These are phyloP conservation scores for Sugiyamaella xylanicola DNA, from an alignment of 1,139 yeast genomes.

Conservation along the genomic window DNA sequence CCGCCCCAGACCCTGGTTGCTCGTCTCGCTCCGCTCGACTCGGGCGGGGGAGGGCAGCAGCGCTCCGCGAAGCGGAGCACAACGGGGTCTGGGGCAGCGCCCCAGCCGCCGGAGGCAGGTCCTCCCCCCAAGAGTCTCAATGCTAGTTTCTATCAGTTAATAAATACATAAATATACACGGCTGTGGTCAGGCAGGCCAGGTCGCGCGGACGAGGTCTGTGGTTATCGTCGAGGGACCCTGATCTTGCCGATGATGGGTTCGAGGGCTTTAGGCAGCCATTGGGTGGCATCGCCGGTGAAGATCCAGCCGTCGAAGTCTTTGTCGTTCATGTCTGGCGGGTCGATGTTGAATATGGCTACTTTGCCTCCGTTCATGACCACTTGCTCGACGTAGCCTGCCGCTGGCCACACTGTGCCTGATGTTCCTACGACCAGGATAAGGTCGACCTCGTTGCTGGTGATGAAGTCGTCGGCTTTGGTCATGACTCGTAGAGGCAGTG, in stretches of 20 bases:
- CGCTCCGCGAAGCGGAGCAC: no score
- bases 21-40: neutral
- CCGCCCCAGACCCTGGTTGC: neutral
- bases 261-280: slow-evolving; percentile 65
- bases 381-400: slow-evolving; percentile 82
- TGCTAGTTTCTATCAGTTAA: no score
- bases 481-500: slow-evolving; percentile 64
- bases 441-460: slow-evolving; percentile 60
- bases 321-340: slow-evolving; percentile 32
- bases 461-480: slow-evolving; percentile 72
- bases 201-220: neutral
- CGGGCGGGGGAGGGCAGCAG: no score
- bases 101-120: neutral
- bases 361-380: slow-evolving; percentile 69
- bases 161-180: neutral
- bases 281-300: slow-evolving; percentile 82
- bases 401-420: slow-evolving; percentile 90
- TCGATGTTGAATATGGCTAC: slow-evolving; percentile 84
- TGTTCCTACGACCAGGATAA: slow-evolving; percentile 81
- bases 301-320: slow-evolving; percentile 59
- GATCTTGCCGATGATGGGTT: slow-evolving; percentile 46
- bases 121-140: no score
- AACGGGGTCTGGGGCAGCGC: neutral
- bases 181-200: neutral
- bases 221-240: slow-evolving; percentile 10